phyloP scores from a whole-genome alignment of 2,329 filamentous ascomycete species.

The Arthroderma sp. region DNA sequence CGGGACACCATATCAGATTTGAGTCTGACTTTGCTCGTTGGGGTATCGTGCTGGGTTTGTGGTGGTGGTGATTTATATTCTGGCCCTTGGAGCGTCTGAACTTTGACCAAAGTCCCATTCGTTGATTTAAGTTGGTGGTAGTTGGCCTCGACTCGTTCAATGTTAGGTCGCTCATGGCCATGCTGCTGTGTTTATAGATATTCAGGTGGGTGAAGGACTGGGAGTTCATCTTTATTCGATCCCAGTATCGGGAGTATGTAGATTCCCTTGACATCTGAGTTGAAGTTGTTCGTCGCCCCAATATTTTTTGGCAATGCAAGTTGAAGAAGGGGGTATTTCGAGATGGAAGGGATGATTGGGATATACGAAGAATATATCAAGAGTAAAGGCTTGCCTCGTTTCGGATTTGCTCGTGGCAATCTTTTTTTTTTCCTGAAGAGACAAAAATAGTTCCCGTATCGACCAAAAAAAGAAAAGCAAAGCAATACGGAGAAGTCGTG shows the following conservation, averaged over 20 bases:
- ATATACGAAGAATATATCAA: neutral
- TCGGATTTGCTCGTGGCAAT: neutral
- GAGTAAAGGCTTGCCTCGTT: neutral
- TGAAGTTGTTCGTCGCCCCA: neutral
- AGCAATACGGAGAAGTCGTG: neutral
- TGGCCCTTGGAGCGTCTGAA: conserved; percentile 5
- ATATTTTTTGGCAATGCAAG: neutral
- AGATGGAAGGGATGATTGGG: neutral
- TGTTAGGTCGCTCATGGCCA: neutral
- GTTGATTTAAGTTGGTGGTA: neutral
- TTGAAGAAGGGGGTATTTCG: neutral
- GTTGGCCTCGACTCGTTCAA: neutral
- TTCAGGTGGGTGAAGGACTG: neutral
- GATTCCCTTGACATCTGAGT: neutral
- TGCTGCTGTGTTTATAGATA: neutral
- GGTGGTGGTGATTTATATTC: neutral
- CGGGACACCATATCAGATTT: conserved; percentile 13
- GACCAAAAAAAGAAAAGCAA: neutral
- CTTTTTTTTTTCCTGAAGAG: neutral
- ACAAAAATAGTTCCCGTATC: neutral
- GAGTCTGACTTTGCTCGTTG: conserved; percentile 9
- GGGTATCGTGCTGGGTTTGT: conserved; percentile 5
- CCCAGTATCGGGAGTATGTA: neutral
- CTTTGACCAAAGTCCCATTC: conserved; percentile 11
- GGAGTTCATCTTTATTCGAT: neutral